phyloP scores from a whole-genome alignment of 2,329 filamentous ascomycete genomes.

The Scedosporium minutisporum region DNA sequence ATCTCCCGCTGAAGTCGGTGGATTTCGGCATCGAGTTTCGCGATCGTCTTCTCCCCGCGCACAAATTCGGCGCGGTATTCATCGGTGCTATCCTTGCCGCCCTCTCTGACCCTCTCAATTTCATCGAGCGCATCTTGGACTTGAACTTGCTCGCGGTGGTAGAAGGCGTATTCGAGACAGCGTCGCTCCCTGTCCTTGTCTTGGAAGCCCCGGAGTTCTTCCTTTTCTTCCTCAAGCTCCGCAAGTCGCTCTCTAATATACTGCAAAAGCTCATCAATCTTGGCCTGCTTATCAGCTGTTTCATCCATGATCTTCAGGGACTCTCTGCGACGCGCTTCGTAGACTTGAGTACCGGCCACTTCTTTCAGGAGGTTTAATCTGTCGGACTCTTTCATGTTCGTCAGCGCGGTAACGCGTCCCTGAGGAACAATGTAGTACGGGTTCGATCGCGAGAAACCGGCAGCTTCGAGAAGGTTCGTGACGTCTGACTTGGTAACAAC shows the following conservation, averaged over 20 bases:
- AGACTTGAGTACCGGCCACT: slow-evolving; percentile 95
- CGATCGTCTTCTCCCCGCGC: slow-evolving; percentile 69
- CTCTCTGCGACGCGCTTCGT: slow-evolving; percentile 83
- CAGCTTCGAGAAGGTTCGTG: slow-evolving; percentile 88
- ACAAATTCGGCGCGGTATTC: slow-evolving; percentile 68
- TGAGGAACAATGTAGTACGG: slow-evolving; percentile 99
- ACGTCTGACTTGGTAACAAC: slow-evolving; percentile 92
- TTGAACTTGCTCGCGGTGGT: slow-evolving; percentile 77
- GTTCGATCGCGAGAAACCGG: slow-evolving; percentile 93
- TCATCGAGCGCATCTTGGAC: slow-evolving; percentile 69
- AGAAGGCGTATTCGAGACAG: slow-evolving; percentile 90
- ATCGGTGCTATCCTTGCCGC: slow-evolving; percentile 76
- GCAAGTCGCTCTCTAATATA: slow-evolving; percentile 84
- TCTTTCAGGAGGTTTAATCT: slow-evolving; percentile 86
- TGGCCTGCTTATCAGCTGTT: slow-evolving; percentile 85
- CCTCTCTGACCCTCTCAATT: slow-evolving; percentile 72
- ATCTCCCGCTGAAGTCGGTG: slow-evolving; percentile 71
- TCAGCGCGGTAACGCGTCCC: slow-evolving; percentile 87
- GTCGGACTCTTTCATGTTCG: slow-evolving; percentile 97
- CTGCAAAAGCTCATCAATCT: slow-evolving; percentile 85
- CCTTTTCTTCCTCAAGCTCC: slow-evolving; percentile 94
- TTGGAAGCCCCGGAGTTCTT: slow-evolving; percentile 87
- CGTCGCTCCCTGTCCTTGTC: slow-evolving; percentile 88
- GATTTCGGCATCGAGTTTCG: slow-evolving; percentile 68
- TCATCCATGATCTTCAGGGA: slow-evolving; percentile 96